A percentile compares a stretch with the other conserved stretches of the same genome.
phyloP scores from a whole-genome alignment of 768 basidiomycete genomes.

The Pisolithus microcarpus region DNA sequence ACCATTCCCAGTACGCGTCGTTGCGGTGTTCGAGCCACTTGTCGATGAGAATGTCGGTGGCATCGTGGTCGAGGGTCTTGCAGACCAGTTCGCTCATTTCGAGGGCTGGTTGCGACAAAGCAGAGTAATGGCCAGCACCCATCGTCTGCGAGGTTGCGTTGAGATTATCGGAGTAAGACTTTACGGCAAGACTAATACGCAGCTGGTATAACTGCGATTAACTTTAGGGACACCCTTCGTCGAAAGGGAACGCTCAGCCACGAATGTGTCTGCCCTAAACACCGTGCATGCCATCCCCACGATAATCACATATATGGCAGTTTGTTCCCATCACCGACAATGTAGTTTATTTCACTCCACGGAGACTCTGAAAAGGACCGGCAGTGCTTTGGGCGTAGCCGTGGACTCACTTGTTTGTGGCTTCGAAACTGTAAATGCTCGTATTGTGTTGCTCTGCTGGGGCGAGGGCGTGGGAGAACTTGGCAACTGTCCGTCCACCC shows the following conservation, averaged over 20 bases:
- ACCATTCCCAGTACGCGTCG: constrained; percentile 75
- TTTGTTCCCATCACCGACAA: too few species aligned
- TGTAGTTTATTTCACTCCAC: too few species aligned
- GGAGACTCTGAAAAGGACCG: too few species aligned
- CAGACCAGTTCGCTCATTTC: constrained; percentile 74
- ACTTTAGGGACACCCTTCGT: not conserved
- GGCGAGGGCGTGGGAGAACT: too few species aligned
- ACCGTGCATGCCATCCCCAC: not conserved
- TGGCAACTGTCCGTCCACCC: too few species aligned
- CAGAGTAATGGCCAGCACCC: constrained; percentile 43
- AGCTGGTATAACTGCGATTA: too few species aligned
- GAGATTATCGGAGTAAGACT: too few species aligned
- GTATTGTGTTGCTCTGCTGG: too few species aligned
- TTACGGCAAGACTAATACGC: too few species aligned
- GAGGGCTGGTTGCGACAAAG: constrained; percentile 57
- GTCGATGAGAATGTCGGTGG: constrained; percentile 74
- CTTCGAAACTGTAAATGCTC: too few species aligned
- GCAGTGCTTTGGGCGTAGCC: too few species aligned
- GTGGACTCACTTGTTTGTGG: too few species aligned
- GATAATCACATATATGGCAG: not conserved
- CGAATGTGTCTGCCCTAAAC: constrained; percentile 1
- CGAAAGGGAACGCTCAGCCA: not conserved
- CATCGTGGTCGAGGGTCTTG: constrained; percentile 69
- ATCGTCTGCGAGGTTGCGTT: not conserved
- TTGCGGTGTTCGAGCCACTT: constrained; percentile 77